phyloP scores from a whole-genome alignment of 306 rosid genomes.

The Castanospermum australe region DNA sequence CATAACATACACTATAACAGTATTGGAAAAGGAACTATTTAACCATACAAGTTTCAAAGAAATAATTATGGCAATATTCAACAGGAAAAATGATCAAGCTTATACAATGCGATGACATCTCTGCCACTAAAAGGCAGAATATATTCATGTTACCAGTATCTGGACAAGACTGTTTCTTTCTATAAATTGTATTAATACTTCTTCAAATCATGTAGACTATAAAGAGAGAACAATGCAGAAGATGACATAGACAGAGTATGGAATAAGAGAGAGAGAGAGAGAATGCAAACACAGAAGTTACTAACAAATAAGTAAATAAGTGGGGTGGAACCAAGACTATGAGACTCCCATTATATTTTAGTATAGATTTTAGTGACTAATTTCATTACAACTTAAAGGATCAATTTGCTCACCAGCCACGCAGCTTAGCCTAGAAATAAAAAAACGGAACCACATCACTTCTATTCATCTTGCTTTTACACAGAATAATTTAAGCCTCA shows the following conservation, averaged over 20 bases:
- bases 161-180: neutral
- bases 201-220: neutral
- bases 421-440: neutral
- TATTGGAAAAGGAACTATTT: neutral
- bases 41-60: neutral
- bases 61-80: neutral
- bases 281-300: neutral
- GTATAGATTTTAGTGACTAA: neutral
- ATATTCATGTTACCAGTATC: neutral
- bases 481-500: neutral
- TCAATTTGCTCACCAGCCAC: neutral
- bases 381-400: neutral
- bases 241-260: neutral
- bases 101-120: neutral
- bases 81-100: neutral
- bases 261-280: neutral
- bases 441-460: neutral
- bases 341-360: neutral
- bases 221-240: neutral
- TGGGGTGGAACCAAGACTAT: neutral
- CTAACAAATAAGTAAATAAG: neutral
- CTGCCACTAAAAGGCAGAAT: neutral
- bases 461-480: neutral
- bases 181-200: neutral
- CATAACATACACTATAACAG: neutral